Evolutionary conservation across 192 early-diverging fungal genomes (phyloP).

Genomic region (Diversispora epigaea): DNA sequence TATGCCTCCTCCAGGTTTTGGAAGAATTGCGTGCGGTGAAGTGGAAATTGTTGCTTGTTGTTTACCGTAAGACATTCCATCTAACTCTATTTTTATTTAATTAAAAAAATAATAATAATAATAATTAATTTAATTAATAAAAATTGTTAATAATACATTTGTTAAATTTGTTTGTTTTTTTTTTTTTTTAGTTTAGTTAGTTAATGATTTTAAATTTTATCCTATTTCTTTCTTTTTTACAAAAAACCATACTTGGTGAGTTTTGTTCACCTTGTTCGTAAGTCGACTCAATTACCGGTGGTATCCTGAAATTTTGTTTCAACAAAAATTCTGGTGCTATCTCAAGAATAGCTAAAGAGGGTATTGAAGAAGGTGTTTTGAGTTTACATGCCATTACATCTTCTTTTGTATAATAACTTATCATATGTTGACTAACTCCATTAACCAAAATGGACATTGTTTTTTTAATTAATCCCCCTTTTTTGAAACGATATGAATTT

Average conservation of each 20-base stretch:
- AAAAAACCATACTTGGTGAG: constrained; percentile 4
- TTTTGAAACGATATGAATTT: constrained; percentile 58
- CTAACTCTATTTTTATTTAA: background rate
- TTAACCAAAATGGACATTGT: constrained; percentile 74
- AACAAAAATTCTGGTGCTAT: constrained; percentile 58
- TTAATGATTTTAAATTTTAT: too few species aligned
- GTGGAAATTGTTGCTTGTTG: background rate
- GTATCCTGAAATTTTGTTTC: constrained; percentile 63
- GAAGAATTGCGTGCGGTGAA: constrained; percentile 3
- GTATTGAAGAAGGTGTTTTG: constrained; percentile 54
- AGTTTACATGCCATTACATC: constrained; percentile 52
- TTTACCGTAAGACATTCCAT: constrained; percentile 1
- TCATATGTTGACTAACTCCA: constrained; percentile 60
- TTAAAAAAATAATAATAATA: too few species aligned
- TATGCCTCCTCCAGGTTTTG: background rate
- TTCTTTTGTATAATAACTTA: constrained; percentile 58
- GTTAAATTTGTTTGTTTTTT: too few species aligned
- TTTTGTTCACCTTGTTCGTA: constrained; percentile 35
- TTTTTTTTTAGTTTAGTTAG: too few species aligned
- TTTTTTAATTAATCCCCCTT: constrained; percentile 72
- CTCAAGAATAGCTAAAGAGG: constrained; percentile 55
- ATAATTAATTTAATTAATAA: too few species aligned
- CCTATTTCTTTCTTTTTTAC: too few species aligned
- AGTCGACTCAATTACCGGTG: constrained; percentile 45
- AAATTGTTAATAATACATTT: too few species aligned